phyloP scores from a whole-genome alignment of 2,329 filamentous ascomycete species.

The Trichophaea hybrida region DNA sequence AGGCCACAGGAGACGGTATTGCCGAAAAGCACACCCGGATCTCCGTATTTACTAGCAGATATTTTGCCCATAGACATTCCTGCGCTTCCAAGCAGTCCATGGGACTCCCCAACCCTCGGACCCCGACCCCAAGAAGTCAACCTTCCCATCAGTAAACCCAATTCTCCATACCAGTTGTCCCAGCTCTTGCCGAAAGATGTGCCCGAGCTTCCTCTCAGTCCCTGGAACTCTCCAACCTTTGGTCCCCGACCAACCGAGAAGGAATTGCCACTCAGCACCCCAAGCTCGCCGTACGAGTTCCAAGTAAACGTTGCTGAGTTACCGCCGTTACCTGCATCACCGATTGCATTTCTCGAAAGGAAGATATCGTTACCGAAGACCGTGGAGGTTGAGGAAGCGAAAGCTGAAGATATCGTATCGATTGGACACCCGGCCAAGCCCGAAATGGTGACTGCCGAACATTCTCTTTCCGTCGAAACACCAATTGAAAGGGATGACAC shows the following conservation, averaged over 20 bases:
- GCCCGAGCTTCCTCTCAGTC: conserved; percentile 3
- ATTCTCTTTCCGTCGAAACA: background rate
- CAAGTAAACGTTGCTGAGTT: background rate
- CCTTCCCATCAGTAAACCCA: conserved; percentile 8
- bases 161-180: conserved; percentile 3
- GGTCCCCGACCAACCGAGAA: conserved; percentile 7
- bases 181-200: background rate
- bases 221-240: conserved; percentile 5
- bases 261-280: conserved; percentile 3
- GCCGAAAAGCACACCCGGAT: conserved; percentile 11
- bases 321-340: conserved; percentile 11
- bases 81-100: conserved; percentile 4
- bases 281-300: conserved; percentile 6
- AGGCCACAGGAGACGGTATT: background rate
- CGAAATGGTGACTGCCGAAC: too few relatives aligned
- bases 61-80: background rate
- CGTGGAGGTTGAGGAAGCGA: conserved; percentile 4
- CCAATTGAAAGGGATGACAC: background rate
- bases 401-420: background rate
- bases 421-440: too few relatives aligned
- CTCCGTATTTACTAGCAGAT: conserved; percentile 1
- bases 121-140: background rate
- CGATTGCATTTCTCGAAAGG: conserved; percentile 10
- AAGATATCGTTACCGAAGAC: background rate
- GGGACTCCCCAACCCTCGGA: background rate